Evolutionary conservation across 2,329 filamentous ascomycete species (phyloP), one percentile per base, ranked within the genome.

Genomic region (Achaetomium macrosporum): DNA sequence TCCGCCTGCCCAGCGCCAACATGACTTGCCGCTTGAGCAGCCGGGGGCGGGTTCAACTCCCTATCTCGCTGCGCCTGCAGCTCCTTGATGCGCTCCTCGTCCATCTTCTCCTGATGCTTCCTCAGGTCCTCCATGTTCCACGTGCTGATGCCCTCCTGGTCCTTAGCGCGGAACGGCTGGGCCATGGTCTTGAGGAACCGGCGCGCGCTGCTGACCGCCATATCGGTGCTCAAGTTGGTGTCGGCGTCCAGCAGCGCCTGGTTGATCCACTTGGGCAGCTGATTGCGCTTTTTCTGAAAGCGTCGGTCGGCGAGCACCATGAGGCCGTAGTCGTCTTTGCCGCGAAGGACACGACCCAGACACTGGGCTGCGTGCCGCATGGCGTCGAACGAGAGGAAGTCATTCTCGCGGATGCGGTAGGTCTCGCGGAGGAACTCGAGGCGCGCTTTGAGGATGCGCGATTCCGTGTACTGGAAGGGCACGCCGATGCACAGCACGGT

Each of bases 321-420:
- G 75, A 99, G 89, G n/a, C 93, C 93, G 69, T 99, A 99, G 70
- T 99, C 93, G 66, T 99, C 95, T 69, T 99, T 99, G 20, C 93
- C 93, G 63, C 93, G 81, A 57, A 99, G 75, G 41, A 99, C 93
- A 66, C 93, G 91, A 13, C 93, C 95, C 1, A 99, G 76, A 65
- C 93, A 99, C 67, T 99, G 93, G 1, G 93, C 92, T 13, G 93
- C 93, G 67, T 99, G 93, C n/a, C 93, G 84, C 92, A 99, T 99
- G 19, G 93, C 93, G 66, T 99, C 93, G 76, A 99, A 99, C 17
- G 93, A 97, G 10, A 99, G 73, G 66, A 99, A 99, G 66, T 99
- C 95, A 61, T 96, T 95, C 68, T 97, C 93, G 54, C 89, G 84
- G 68, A 99, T 99, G 51, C 90, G 87, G 68, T 97, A 99, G 1